Conservation (phyloP, 2,329 filamentous ascomycete species). For the Exutisphaerella laricina region DNA sequence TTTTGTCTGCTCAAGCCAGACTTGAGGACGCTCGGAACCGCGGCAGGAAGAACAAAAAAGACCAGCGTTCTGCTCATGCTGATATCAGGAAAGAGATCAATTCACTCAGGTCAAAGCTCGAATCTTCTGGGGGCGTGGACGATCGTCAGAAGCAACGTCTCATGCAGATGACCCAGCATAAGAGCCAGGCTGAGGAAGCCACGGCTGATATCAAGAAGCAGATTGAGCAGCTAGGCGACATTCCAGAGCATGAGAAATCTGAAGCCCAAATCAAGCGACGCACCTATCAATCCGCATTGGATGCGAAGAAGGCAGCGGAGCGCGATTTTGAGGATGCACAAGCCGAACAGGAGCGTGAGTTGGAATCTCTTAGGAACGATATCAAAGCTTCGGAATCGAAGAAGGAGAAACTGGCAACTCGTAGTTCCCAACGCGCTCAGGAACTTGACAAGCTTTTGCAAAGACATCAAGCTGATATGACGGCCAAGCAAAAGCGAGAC, state of each 20-base stretch:
- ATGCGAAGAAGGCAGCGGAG: slow-evolving; percentile 46
- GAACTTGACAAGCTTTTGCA: slow-evolving; percentile 66
- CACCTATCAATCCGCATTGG: slow-evolving; percentile 51
- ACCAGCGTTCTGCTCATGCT: slow-evolving; percentile 65
- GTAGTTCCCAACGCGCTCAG: slow-evolving; percentile 66
- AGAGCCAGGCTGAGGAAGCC: slow-evolving; percentile 63
- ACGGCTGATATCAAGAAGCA: slow-evolving; percentile 52
- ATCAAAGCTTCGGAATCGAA: slow-evolving; percentile 59
- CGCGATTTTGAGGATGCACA: slow-evolving; percentile 59
- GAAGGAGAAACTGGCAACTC: slow-evolving; percentile 64
- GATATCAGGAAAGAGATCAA: slow-evolving; percentile 69
- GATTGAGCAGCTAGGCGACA: slow-evolving; percentile 58
- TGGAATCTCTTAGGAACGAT: slow-evolving; percentile 60
- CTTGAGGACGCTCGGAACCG: slow-evolving; percentile 63
- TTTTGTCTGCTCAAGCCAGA: slow-evolving; percentile 64
- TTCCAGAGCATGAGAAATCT: slow-evolving; percentile 57
- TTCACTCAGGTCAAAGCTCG: slow-evolving; percentile 58
- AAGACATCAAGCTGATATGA: slow-evolving; percentile 54
- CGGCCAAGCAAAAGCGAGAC: slow-evolving; percentile 32
- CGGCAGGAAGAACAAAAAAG: slow-evolving; percentile 66
- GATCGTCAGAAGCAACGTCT: slow-evolving; percentile 71
- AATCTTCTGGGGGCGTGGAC: slow-evolving; percentile 64
- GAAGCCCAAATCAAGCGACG: slow-evolving; percentile 55
- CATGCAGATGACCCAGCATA: slow-evolving; percentile 67
- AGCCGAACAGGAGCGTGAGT: slow-evolving; percentile 55